Percentiles rank a stretch among this genome's conserved stretches.
phyloP scores from a whole-genome alignment of 1,284 basidiomycete genomes.

The Moniliella sp. region DNA sequence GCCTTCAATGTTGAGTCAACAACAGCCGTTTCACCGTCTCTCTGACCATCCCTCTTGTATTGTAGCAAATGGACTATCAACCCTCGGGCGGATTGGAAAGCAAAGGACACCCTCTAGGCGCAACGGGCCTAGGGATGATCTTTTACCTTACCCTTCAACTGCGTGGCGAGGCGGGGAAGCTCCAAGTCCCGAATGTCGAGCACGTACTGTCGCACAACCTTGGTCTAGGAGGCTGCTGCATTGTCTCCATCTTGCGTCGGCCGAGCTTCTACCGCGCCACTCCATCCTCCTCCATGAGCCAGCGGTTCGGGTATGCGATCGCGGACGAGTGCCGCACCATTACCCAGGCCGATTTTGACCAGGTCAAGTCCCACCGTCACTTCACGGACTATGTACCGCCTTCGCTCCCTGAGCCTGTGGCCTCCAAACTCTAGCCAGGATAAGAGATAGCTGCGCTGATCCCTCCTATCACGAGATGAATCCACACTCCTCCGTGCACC shows the following conservation, averaged over 20 bases:
- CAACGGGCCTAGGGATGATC: constrained; percentile 66
- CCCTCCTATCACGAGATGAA: too few relatives aligned
- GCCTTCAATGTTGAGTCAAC: background rate
- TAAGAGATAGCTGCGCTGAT: too few relatives aligned
- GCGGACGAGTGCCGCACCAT: constrained; percentile 14
- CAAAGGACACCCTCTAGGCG: constrained; percentile 58
- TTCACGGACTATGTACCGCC: constrained; percentile 1
- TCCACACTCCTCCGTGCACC: too few relatives aligned
- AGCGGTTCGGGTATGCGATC: constrained; percentile 23
- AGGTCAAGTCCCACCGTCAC: constrained; percentile 1
- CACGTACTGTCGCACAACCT: constrained; percentile 63
- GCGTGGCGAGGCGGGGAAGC: constrained; percentile 25
- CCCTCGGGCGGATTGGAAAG: constrained; percentile 64
- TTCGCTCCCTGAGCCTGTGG: too few relatives aligned
- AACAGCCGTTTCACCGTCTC: background rate
- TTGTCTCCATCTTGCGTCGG: constrained; percentile 14
- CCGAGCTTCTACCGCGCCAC: constrained; percentile 19
- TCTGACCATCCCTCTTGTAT: background rate
- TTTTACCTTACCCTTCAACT: constrained; percentile 55
- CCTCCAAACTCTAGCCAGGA: too few relatives aligned
- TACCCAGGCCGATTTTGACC: constrained; percentile 4
- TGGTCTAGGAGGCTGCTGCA: constrained; percentile 44
- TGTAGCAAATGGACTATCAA: constrained; percentile 59
- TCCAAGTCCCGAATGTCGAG: constrained; percentile 52
- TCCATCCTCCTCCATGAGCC: constrained; percentile 9